Base-by-base conservation (phyloP, 306 rosid genomes). In the Styphnolobium japonicum region DNA sequence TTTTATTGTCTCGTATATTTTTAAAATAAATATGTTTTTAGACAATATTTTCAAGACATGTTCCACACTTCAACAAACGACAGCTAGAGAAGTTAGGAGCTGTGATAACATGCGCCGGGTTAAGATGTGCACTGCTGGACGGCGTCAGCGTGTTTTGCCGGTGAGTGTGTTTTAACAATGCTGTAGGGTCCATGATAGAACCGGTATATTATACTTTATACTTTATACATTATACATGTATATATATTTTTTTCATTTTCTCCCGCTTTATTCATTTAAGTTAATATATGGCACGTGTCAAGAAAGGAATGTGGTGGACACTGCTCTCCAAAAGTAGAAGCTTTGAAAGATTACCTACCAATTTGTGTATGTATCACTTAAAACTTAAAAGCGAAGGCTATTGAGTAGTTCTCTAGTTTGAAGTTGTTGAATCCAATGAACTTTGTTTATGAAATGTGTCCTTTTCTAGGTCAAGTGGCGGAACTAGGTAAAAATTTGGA, bases 61-160 rank as follows among this genome's bases (percentile, higher is more conserved):
- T 74, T 74, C 21, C 73, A 62, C 61, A 71, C 85, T 82, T 75
- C 49, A 79, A 82, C 81, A 5, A 76, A 80, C 72, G 82, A 79
- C 72, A 79, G 63, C 60, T 21, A 61, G 34, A 62, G 62, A 25
- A 49, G 64, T 23, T 10, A 2, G 48, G 36, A 23, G 71, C 1
- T 15, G 18, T 23, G 86, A 88, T 87, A 90, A 82, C 45, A 18
- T 89, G 84, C 90, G 87, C 93, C 23, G 12, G 10, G 82, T 86
- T 40, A 76, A 74, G 40, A 5, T 88, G 83, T 85, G 84, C 88
- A n/a, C 64, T 22, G 57, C 58, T 45, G 75, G 66, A 75, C 74
- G 69, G 78, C 69, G 31, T 42, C 75, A 74, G 69, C 81, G 90
- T 77, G 73, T 52, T 65, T 66, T 66, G 34, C 65, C 76, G 86